Evolutionary conservation across 2,329 filamentous ascomycete genomes (phyloP), one percentile per base, ranked within the genome.

Genomic region (Biscogniauxia sp.): DNA sequence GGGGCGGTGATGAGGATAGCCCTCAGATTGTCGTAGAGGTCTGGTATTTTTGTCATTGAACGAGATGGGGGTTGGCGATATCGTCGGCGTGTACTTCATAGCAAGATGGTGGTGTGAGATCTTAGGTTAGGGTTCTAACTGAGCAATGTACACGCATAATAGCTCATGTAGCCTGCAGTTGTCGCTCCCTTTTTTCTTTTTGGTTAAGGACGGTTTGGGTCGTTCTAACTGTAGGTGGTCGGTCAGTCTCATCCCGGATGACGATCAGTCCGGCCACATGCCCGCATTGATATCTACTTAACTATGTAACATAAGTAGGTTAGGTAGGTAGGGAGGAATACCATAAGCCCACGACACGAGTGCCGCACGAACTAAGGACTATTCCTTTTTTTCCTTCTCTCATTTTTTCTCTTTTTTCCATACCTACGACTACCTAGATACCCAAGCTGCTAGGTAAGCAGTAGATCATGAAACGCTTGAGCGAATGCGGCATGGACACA

Each of bases 1-100:
- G 84, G 84, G 13, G 76, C 59, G 32, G 79, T 64, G 57, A 83
- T 70, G 53, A 76, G 59, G 17, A 78, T 51, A 62, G 79, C 82
- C 53, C 82, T 78, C 55, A 81, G 54, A 64, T 76, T 72, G 52
- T 70, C 74, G 57, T 75, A 68, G 61, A 75, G 17, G 20, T 60
- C 63, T 59, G 32, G 57, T 57, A 65, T 23, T 25, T 23, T 20
- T 55, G 32, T 23, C 41, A 25, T 49, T 25, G 17, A 13, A 32
- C 2, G 37, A 45, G 37, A 45, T 45, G 17, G 37, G 37, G 37
- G 37, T 37, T 11, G 13, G 32, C 9, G 37, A 17, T 45, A 11
- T 17, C 37, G 37, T 45, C 17, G 11, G 17, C 11, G 37, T 45
- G 5, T n/a, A 17, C 13, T 45, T 45, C 37, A 45, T 17, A 45